Evolutionary conservation across 2,329 filamentous ascomycete genomes (phyloP).

Genomic region (Sordariomycetes sp.): DNA sequence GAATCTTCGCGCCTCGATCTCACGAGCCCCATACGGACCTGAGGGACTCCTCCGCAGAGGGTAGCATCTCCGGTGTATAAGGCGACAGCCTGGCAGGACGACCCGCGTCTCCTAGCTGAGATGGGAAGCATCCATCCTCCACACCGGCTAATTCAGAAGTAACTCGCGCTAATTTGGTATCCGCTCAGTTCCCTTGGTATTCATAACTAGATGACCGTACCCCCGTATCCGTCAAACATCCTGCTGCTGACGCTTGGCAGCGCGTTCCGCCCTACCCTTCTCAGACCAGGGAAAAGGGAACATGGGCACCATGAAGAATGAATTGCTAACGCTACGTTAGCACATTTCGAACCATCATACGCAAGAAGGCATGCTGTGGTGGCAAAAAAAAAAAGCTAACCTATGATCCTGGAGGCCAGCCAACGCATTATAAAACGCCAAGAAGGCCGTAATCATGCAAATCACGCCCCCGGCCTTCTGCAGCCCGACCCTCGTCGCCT

Average conservation of each 20-base stretch:
- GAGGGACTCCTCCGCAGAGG: no score
- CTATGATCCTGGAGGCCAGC: slow-evolving; percentile 66
- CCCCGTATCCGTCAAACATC: not conserved
- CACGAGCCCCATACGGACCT: no score
- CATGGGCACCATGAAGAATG: slow-evolving; percentile 85
- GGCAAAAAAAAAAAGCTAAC: slow-evolving; percentile 30
- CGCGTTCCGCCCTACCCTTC: slow-evolving; percentile 31
- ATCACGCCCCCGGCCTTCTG: slow-evolving; percentile 66
- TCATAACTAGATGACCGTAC: not conserved
- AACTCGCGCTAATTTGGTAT: no score
- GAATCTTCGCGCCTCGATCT: no score
- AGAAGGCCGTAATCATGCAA: slow-evolving; percentile 67
- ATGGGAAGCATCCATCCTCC: no score
- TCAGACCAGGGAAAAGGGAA: slow-evolving; percentile 92
- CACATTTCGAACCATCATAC: not conserved
- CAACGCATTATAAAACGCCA: slow-evolving; percentile 79
- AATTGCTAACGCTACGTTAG: slow-evolving; percentile 45
- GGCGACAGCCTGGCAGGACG: no score
- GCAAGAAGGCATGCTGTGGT: not conserved
- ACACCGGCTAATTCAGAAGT: no score
- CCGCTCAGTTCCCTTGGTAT: not conserved
- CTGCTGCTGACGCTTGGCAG: slow-evolving; percentile 4
- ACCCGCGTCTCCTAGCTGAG: no score
- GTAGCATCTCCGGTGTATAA: no score
- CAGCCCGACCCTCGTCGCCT: slow-evolving; percentile 29